Evolutionary conservation across 352 stramenopile species (phyloP), one percentile per base, ranked within the genome.

Genomic region (Thalassiosira ordinaria): DNA sequence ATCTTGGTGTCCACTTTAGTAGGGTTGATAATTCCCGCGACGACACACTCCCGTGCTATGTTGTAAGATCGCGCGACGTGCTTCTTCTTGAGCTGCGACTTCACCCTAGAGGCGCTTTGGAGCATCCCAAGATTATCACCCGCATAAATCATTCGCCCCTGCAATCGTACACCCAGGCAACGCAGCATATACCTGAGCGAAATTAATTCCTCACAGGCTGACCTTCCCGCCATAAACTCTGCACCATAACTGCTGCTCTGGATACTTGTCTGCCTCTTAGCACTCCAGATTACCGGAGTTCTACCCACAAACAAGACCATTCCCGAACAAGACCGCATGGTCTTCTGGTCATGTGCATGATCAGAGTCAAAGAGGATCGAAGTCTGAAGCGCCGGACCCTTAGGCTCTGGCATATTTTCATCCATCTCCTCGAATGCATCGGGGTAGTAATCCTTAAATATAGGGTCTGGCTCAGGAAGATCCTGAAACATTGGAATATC

Each of bases 81-180:
- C 33, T 87, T 87, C 80, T 90, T 90, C 46, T 84, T 87, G 9
- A 90, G 63, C 1, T 22, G 65, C 24, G 69, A 80, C 0, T 33
- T 41, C 14, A 74, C 78, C n/a, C 47, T 57, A 0, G 56, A 63
- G 0, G 64, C 64, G 53, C 83, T 88, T 24, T 77, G 77, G 1
- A 74, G n/a, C 20, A 78, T 66, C 3, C 47, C 59, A 18, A 78
- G 20, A 29, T 74, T 82, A 27, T 74, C 70, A 3, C 44, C 59
- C 65, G 29, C 73, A 1, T 74, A 33, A 67, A 67, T 66, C 1
- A 35, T 37, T 53, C 60, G 70, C 14, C 53, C 52, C 24, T 74
- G 26, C 11, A 77, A 51, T 5, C 24, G 53, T 51, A 81, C 69
- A 0, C 73, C 53, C 27, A 70, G 68, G 64, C 82, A 80, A 24